Conservation (phyloP, 2,329 filamentous ascomycete species). For the Pleomassaria siparia region DNA sequence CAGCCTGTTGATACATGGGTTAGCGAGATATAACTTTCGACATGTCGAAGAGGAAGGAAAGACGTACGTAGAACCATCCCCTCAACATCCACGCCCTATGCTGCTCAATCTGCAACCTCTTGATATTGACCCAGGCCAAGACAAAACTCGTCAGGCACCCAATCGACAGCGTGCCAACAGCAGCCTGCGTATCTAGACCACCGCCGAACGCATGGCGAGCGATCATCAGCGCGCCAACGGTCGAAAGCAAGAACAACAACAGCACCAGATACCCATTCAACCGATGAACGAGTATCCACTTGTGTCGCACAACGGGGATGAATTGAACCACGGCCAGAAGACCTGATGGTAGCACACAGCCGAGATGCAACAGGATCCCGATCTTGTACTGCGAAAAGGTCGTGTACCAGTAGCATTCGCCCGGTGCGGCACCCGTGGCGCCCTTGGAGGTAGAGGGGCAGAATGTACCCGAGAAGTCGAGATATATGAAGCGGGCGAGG, state of each 20-base stretch:
- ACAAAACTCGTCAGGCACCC: conserved; percentile 48
- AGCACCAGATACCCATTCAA: conserved; percentile 61
- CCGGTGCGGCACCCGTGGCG: conserved; percentile 36
- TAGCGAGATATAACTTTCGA: too few relatives aligned
- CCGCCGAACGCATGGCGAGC: conserved; percentile 57
- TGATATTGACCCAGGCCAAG: conserved; percentile 60
- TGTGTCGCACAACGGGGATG: conserved; percentile 49
- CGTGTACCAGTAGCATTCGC: conserved; percentile 50
- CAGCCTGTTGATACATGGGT: conserved; percentile 45
- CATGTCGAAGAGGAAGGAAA: background rate
- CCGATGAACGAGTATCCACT: conserved; percentile 57
- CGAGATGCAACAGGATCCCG: conserved; percentile 50
- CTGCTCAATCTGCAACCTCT: conserved; percentile 62
- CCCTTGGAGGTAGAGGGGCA: conserved; percentile 13
- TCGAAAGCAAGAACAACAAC: conserved; percentile 50
- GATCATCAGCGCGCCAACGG: conserved; percentile 58
- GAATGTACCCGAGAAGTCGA: conserved; percentile 49
- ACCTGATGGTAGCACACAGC: conserved; percentile 41
- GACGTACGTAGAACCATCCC: conserved; percentile 34
- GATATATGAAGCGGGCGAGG: conserved; percentile 52
- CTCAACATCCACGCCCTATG: conserved; percentile 67
- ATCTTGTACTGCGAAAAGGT: conserved; percentile 33
- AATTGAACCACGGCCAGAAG: conserved; percentile 48
- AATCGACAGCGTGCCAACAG: conserved; percentile 48
- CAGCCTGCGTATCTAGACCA: conserved; percentile 52